These are phyloP conservation scores for Penicillium nordicum DNA, from an alignment of 2,329 filamentous ascomycete species.

Conservation along the genomic window DNA sequence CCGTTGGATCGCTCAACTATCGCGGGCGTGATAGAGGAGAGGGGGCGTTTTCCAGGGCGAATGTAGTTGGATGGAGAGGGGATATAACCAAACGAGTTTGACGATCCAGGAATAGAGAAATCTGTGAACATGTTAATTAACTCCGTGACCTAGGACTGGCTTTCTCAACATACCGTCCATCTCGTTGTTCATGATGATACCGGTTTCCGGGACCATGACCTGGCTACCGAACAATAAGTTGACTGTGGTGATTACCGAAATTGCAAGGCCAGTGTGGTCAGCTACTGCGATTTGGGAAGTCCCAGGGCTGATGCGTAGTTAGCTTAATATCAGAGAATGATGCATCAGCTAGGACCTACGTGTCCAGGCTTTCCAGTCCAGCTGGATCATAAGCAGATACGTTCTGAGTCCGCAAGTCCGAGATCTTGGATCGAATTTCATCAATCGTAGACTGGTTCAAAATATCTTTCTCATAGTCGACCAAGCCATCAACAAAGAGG, in stretches of 20 bases:
- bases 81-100: constrained; percentile 81
- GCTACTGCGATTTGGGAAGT: constrained; percentile 59
- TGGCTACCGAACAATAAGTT: constrained; percentile 82
- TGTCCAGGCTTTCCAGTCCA: constrained; percentile 63
- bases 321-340: not conserved
- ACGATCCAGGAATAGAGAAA: constrained; percentile 75
- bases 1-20: constrained; percentile 68
- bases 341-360: constrained; percentile 33
- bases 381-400: constrained; percentile 70
- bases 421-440: constrained; percentile 63
- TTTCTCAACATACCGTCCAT: constrained; percentile 53
- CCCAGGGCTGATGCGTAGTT: constrained; percentile 38
- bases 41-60: constrained; percentile 72
- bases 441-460: constrained; percentile 59
- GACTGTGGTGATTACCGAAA: constrained; percentile 80
- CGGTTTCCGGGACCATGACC: constrained; percentile 75
- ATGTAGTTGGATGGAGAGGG: constrained; percentile 80
- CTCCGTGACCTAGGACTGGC: not conserved
- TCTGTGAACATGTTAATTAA: constrained; percentile 55
- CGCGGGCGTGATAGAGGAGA: constrained; percentile 77
- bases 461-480: constrained; percentile 64
- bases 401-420: constrained; percentile 67
- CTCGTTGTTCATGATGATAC: constrained; percentile 69
- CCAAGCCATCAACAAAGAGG: constrained; percentile 62
- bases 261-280: constrained; percentile 69